phyloP scores from a whole-genome alignment of 305 asterid genomes.

The Solanum hybrid region DNA sequence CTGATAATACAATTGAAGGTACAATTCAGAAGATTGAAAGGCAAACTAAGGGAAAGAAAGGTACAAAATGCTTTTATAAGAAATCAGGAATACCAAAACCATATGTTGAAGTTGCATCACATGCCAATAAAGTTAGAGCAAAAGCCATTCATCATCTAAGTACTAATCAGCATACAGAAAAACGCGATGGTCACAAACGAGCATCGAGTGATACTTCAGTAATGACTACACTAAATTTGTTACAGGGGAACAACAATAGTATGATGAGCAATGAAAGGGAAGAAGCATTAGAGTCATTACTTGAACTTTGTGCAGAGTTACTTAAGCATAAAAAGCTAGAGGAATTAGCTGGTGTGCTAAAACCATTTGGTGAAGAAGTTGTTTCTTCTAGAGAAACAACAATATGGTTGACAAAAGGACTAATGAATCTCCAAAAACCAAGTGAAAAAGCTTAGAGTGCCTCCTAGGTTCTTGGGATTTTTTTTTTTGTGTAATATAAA shows the following conservation, averaged over 20 bases:
- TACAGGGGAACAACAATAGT: too few species aligned
- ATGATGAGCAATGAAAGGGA: slow-evolving; percentile 38
- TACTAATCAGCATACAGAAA: neutral
- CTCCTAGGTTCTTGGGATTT: neutral
- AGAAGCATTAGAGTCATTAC: slow-evolving; percentile 73
- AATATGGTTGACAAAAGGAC: slow-evolving; percentile 77
- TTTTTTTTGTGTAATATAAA: neutral
- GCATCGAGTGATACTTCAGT: too few species aligned
- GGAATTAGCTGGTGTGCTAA: slow-evolving; percentile 69
- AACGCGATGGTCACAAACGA: neutral
- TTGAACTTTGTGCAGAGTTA: slow-evolving; percentile 74
- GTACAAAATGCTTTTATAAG: neutral
- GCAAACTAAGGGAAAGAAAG: neutral
- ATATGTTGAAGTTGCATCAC: neutral
- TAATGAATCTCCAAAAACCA: slow-evolving; percentile 49
- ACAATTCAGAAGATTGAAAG: too few species aligned
- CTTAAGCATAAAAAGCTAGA: slow-evolving; percentile 61
- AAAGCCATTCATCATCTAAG: neutral
- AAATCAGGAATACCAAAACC: neutral
- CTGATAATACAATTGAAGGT: slow-evolving; percentile 11
- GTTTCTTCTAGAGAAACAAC: slow-evolving; percentile 89
- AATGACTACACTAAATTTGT: too few species aligned
- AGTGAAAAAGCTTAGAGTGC: slow-evolving; percentile 8
- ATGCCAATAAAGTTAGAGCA: neutral
- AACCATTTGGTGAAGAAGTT: slow-evolving; percentile 68